A percentile compares a stretch with the other conserved stretches of the same genome.
Evolutionary conservation across 441 rosid species (phyloP).

Genomic region (Brassica hybrid): DNA sequence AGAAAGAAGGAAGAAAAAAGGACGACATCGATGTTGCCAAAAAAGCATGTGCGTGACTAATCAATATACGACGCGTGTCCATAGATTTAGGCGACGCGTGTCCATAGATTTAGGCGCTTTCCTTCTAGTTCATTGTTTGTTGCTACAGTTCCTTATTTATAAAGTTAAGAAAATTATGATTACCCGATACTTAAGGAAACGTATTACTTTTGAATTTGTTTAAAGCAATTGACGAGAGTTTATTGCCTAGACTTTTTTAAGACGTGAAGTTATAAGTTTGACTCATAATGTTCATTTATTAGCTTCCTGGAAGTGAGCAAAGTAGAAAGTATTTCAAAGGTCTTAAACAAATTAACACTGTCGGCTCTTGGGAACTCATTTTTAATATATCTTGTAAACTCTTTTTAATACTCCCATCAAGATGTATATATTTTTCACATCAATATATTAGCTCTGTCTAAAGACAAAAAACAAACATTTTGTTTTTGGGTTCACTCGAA

Average conservation of each 20-base stretch:
- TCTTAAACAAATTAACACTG: background rate
- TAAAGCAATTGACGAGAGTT: background rate
- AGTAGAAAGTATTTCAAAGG: background rate
- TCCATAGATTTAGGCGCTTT: background rate
- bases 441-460: background rate
- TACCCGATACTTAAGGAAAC: background rate
- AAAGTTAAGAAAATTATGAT: background rate
- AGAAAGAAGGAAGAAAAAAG: conserved; percentile 1
- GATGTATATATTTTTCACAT: no score
- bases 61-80: conserved; percentile 29
- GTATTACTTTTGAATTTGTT: background rate
- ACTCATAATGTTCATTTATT: background rate
- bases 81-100: conserved; percentile 21
- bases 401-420: background rate
- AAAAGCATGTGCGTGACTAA: conserved; percentile 21
- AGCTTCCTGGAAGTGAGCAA: background rate
- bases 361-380: no score
- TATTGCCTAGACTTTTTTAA: background rate
- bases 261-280: background rate
- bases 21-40: conserved; percentile 20
- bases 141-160: background rate
- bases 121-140: background rate
- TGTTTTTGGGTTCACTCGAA: background rate
- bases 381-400: no score
- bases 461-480: background rate